These are phyloP conservation scores for Naumovozyma baii DNA, from an alignment of 805 yeast genomes.

Conservation along the genomic window DNA sequence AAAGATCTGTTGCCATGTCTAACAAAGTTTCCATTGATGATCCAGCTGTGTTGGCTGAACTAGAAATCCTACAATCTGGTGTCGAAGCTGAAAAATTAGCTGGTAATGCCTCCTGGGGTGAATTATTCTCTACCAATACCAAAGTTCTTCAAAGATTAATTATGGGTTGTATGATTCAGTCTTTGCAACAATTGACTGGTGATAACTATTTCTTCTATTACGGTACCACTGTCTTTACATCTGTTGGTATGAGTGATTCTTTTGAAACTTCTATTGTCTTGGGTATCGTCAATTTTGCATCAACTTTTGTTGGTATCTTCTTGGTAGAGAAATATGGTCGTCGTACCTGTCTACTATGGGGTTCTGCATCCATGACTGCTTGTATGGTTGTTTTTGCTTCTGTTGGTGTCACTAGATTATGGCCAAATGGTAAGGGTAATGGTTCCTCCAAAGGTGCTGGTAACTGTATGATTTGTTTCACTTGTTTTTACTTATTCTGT, in stretches of 20 bases:
- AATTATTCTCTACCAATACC: slow-evolving; percentile 57
- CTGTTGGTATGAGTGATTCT: slow-evolving; percentile 50
- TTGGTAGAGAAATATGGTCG: slow-evolving; percentile 47
- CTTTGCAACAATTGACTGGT: slow-evolving; percentile 59
- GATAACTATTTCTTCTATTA: slow-evolving; percentile 58
- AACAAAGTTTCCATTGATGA: slow-evolving; percentile 47
- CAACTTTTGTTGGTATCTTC: slow-evolving; percentile 42
- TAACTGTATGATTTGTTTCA: slow-evolving; percentile 58
- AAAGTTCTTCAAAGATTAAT: slow-evolving; percentile 38
- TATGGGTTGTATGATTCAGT: slow-evolving; percentile 47
- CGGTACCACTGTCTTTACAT: slow-evolving; percentile 51
- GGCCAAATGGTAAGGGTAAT: slow-evolving; percentile 28
- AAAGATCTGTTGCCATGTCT: slow-evolving; percentile 44
- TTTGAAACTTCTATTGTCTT: slow-evolving; percentile 49
- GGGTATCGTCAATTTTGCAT: slow-evolving; percentile 50
- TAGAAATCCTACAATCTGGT: slow-evolving; percentile 49
- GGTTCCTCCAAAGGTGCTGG: slow-evolving; percentile 48
- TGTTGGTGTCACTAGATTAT: slow-evolving; percentile 43
- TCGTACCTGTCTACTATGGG: slow-evolving; percentile 38
- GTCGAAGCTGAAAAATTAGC: slow-evolving; percentile 49
- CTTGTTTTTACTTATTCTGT: slow-evolving; percentile 60
- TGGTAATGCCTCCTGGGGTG: slow-evolving; percentile 58
- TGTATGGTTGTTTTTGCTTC: slow-evolving; percentile 44
- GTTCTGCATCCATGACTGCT: slow-evolving; percentile 39
- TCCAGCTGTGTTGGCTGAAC: slow-evolving; percentile 47